A percentile compares a stretch with the other conserved stretches of the same genome.
Evolutionary conservation across 106 monocot genomes (phyloP).

Genomic region (Dendrobium huoshanense): DNA sequence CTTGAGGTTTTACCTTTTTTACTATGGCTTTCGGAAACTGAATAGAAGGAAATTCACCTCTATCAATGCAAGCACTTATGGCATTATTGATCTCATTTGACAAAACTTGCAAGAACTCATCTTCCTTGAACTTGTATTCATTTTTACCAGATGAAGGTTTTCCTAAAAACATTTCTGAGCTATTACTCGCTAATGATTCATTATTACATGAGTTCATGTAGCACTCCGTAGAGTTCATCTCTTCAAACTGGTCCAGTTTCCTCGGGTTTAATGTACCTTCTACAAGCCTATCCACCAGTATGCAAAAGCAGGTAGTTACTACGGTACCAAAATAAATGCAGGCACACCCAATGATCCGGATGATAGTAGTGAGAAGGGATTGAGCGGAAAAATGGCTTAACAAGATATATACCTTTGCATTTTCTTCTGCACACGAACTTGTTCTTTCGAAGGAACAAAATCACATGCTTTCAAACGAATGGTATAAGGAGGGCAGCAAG

Average conservation of each 20-base stretch:
- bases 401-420: slow-evolving; percentile 68
- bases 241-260: slow-evolving; percentile 10
- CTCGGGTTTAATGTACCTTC: slow-evolving; percentile 38
- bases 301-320: slow-evolving; percentile 2
- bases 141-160: slow-evolving; percentile 14
- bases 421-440: slow-evolving; percentile 70
- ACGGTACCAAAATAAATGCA: not conserved
- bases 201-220: not conserved
- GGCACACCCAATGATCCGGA: not conserved
- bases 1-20: slow-evolving; percentile 55
- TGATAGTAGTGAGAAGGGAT: not conserved
- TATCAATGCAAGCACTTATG: slow-evolving; percentile 25
- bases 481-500: slow-evolving; percentile 91
- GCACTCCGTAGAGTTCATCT: slow-evolving; percentile 6
- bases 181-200: slow-evolving; percentile 11
- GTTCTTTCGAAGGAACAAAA: slow-evolving; percentile 78
- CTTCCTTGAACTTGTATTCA: slow-evolving; percentile 25
- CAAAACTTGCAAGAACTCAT: slow-evolving; percentile 32
- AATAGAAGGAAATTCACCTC: slow-evolving; percentile 32
- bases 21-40: slow-evolving; percentile 63
- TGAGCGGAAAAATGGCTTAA: not conserved
- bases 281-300: slow-evolving; percentile 50
- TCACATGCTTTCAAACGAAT: slow-evolving; percentile 79
- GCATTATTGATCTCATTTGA: slow-evolving; percentile 56
- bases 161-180: slow-evolving; percentile 3